These are phyloP conservation scores for Paecilomyces variotii DNA, from an alignment of 2,329 filamentous ascomycete genomes.

Conservation along the genomic window DNA sequence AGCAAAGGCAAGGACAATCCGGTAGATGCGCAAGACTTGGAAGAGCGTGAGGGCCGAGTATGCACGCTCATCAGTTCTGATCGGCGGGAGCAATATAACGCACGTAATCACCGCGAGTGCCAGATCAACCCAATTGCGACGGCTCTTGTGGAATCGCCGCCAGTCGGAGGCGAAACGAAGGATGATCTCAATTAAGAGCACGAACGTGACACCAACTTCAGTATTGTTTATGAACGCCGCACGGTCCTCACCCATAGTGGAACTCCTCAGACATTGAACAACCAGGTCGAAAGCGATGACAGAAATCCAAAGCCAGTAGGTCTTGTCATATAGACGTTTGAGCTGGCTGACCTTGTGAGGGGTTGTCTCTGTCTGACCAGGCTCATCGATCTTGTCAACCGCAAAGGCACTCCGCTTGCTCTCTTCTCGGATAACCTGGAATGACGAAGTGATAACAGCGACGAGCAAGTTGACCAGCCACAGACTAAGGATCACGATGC, in stretches of 20 bases:
- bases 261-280: slow-evolving; percentile 67
- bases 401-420: slow-evolving; percentile 92
- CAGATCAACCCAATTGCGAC: slow-evolving; percentile 73
- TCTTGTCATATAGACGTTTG: slow-evolving; percentile 67
- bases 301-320: slow-evolving; percentile 66
- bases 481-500: slow-evolving; percentile 84
- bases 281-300: slow-evolving; percentile 76
- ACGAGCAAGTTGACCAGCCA: slow-evolving; percentile 95
- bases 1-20: slow-evolving; percentile 80
- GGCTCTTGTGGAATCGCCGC: slow-evolving; percentile 66
- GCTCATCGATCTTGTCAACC: slow-evolving; percentile 54
- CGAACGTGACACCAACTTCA: slow-evolving; percentile 67
- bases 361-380: slow-evolving; percentile 30
- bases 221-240: slow-evolving; percentile 59
- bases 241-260: slow-evolving; percentile 59
- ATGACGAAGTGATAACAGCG: slow-evolving; percentile 95
- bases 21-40: slow-evolving; percentile 85
- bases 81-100: slow-evolving; percentile 75
- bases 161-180: slow-evolving; percentile 72
- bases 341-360: slow-evolving; percentile 39
- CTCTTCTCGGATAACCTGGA: slow-evolving; percentile 96
- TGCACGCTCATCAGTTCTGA: slow-evolving; percentile 59
- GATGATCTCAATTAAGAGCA: slow-evolving; percentile 74
- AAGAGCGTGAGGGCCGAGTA: slow-evolving; percentile 91
- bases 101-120: slow-evolving; percentile 71